Evolutionary conservation across 768 basidiomycete species (phyloP).

Genomic region (Pholiota microspora): DNA sequence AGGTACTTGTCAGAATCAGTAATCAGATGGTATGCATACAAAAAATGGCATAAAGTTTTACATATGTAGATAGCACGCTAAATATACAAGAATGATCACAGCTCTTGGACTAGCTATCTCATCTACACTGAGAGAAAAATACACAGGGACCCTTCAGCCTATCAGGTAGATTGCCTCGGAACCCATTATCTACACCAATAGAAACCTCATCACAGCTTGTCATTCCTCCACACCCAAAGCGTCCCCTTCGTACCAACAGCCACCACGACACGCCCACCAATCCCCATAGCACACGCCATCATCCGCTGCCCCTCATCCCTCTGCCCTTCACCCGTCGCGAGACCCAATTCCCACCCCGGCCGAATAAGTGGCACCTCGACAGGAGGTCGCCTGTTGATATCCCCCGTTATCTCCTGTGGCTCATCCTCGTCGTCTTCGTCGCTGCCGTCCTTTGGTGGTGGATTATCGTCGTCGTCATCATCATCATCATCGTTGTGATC

Average conservation of each 20-base stretch:
- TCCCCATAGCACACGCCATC: constrained; percentile 40
- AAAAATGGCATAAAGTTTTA: background rate
- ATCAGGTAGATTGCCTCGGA: too few relatives aligned
- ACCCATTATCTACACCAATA: background rate
- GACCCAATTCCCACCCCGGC: constrained; percentile 20
- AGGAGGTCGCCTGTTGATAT: background rate
- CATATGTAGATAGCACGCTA: background rate
- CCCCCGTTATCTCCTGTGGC: background rate
- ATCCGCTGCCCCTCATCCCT: constrained; percentile 23
- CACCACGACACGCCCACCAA: constrained; percentile 38
- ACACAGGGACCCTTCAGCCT: too few relatives aligned
- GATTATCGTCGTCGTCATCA: background rate
- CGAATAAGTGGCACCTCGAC: constrained; percentile 6
- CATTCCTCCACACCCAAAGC: constrained; percentile 39
- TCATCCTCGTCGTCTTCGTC: background rate
- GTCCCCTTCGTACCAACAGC: constrained; percentile 38
- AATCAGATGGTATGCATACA: too few relatives aligned
- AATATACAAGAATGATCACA: background rate
- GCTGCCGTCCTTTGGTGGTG: background rate
- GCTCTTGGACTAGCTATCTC: too few relatives aligned
- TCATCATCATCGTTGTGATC: background rate
- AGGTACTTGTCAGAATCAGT: too few relatives aligned
- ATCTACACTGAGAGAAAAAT: too few relatives aligned
- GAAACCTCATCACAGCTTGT: background rate
- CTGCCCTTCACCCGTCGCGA: constrained; percentile 3